These are phyloP conservation scores for Carnegiea gigantea DNA, from an alignment of 179 eudicot species.

Conservation along the genomic window DNA sequence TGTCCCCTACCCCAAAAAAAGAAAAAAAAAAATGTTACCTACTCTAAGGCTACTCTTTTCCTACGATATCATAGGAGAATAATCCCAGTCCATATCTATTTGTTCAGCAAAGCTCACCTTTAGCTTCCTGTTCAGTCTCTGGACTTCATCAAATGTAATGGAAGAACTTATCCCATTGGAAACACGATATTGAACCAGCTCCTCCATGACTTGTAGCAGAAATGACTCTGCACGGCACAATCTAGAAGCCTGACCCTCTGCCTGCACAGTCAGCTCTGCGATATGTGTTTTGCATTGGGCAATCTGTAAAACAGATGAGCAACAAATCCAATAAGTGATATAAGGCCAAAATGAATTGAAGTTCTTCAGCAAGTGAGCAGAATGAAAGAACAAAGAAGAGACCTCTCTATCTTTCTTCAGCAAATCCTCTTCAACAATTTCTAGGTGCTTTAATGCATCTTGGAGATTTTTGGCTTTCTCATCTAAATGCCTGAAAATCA, in stretches of 20 bases:
- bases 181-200: constrained; percentile 49
- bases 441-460: constrained; percentile 50
- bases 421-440: constrained; percentile 70
- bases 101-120: constrained; percentile 46
- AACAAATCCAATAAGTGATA: background rate
- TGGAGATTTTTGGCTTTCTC: constrained; percentile 57
- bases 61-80: background rate
- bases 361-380: constrained; percentile 6
- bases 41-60: background rate
- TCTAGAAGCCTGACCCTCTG: constrained; percentile 86
- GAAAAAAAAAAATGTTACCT: background rate
- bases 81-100: background rate
- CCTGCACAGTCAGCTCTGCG: constrained; percentile 76
- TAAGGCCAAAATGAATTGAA: background rate
- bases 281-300: constrained; percentile 73
- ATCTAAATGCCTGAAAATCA: constrained; percentile 52
- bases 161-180: constrained; percentile 45
- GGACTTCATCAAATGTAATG: constrained; percentile 53
- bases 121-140: constrained; percentile 40
- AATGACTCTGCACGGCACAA: constrained; percentile 51
- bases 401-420: constrained; percentile 76
- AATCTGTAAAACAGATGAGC: constrained; percentile 41
- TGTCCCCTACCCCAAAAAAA: constrained; percentile 42
- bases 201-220: constrained; percentile 48
- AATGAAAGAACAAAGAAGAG: constrained; percentile 11